Base-by-base conservation (phyloP, 306 rosid species). In the Herpetospermum pedunculosum region DNA sequence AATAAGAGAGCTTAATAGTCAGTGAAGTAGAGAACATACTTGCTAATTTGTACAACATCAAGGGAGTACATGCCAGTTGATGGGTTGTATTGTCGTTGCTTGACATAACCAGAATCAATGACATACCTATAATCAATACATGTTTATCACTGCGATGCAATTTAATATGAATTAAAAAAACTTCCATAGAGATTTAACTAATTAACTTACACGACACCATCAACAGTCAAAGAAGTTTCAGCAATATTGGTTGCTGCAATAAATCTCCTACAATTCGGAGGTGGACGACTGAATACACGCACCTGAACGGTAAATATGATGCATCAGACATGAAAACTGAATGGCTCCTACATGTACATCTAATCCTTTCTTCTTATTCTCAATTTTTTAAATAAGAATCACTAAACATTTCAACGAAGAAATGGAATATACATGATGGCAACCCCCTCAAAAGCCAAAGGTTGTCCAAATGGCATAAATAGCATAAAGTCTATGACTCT, bases 151-250 rank as follows among this genome's bases (percentile, higher is more conserved):
- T 79, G 79, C 55, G 40, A 72, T 18, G 53, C 53, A 59, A 67
- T 25, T 67, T 12, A 16, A 58, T 32, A 53, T 72, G 44, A 35
- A 53, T 50, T 57, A 57, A 52, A 74, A 76, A 30, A 59, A 46
- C 48, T 67, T 26, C 49, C 54, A 11, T 43, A 69, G 55, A 69
- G 15, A 69, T 26, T 41, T 44, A 23, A 23, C 73, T 43, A 60
- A 46, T 41, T 76, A 50, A 80, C 97, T 89, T 89, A 94, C 98
- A 91, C 96, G 44, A 94, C 98, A 76, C 98, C 98, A 73, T 94
- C 98, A 71, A 94, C 98, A 38, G 98, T 94, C 92, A 94, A 84
- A 58, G 97, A 94, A 79, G 98, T 94, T 88, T 91, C 98, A 73
- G 98, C 97, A 79, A 94, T 94, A 79, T 94, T 94, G 74, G 97